phyloP scores from a whole-genome alignment of 2,329 filamentous ascomycete genomes.

The Colletotrichum melonis region DNA sequence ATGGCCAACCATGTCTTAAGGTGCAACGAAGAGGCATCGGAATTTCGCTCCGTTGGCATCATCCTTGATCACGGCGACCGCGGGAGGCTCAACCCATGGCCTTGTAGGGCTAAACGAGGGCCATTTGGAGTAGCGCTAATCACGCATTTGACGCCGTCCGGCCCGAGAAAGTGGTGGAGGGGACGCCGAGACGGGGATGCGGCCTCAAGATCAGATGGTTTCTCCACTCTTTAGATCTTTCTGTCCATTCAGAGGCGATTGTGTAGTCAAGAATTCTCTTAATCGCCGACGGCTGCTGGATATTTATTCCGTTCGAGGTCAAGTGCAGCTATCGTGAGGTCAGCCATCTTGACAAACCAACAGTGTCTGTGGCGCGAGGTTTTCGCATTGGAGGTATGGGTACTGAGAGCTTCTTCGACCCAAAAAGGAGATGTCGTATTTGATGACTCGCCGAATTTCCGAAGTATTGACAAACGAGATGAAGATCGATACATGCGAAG shows the following conservation, averaged over 20 bases:
- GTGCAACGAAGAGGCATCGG: not conserved
- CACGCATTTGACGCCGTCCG: not conserved
- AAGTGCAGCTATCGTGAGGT: not conserved
- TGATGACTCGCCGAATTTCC: not conserved
- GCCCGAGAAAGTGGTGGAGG: constrained; percentile 9
- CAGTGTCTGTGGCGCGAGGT: not conserved
- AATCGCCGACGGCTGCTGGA: not conserved
- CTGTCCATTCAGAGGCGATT: not conserved
- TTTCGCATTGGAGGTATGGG: not conserved
- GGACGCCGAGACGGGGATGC: not conserved
- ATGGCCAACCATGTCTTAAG: not conserved
- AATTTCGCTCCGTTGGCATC: not conserved
- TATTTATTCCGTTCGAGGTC: constrained; percentile 9
- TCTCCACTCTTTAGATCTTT: constrained; percentile 2
- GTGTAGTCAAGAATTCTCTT: not conserved
- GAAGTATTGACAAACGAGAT: not conserved
- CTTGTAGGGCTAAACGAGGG: constrained; percentile 12
- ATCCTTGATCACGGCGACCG: not conserved
- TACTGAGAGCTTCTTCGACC: not conserved
- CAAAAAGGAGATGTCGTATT: not conserved
- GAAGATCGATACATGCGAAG: not conserved
- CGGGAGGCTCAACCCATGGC: not conserved
- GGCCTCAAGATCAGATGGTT: constrained; percentile 5
- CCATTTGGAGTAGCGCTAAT: not conserved
- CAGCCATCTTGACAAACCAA: not conserved